Percentiles rank a stretch among this genome's conserved stretches.
These are phyloP conservation scores for Rhizopogon roseolus DNA, from an alignment of 768 basidiomycete genomes.

Conservation along the genomic window DNA sequence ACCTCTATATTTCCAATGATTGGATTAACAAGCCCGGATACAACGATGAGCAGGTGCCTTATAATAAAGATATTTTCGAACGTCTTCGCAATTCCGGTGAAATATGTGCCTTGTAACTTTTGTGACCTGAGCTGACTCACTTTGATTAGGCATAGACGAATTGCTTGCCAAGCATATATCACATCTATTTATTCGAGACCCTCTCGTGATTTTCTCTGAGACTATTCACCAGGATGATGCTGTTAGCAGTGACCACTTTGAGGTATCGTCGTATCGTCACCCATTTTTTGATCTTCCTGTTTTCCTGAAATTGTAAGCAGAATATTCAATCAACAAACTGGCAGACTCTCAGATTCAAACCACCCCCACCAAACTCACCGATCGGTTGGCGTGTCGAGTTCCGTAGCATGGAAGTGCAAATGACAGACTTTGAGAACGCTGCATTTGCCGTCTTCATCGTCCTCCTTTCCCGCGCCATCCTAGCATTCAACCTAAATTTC, in stretches of 20 bases:
- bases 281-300: not conserved
- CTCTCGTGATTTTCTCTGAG: slow-evolving; percentile 92
- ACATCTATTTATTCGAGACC: slow-evolving; percentile 97
- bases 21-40: slow-evolving; percentile 90
- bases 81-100: slow-evolving; percentile 71
- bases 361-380: slow-evolving; percentile 85
- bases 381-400: slow-evolving; percentile 99
- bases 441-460: slow-evolving; percentile 95
- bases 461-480: slow-evolving; percentile 88
- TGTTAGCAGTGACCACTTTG: slow-evolving; percentile 90
- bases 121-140: not conserved
- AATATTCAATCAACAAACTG: slow-evolving; percentile 99
- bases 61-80: slow-evolving; percentile 68
- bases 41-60: slow-evolving; percentile 82
- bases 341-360: slow-evolving; percentile 99
- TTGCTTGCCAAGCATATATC: slow-evolving; percentile 87
- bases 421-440: slow-evolving; percentile 99
- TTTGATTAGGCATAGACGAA: slow-evolving; percentile 69
- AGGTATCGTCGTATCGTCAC: slow-evolving; percentile 63
- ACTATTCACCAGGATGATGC: slow-evolving; percentile 89
- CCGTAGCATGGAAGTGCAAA: slow-evolving; percentile 97
- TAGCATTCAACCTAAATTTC: slow-evolving; percentile 87
- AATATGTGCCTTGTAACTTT: slow-evolving; percentile 11
- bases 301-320: slow-evolving; percentile 31
- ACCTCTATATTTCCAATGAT: slow-evolving; percentile 85